Conservation (phyloP, 2,329 filamentous ascomycete species). For the Ophiosphaerella korrae region DNA sequence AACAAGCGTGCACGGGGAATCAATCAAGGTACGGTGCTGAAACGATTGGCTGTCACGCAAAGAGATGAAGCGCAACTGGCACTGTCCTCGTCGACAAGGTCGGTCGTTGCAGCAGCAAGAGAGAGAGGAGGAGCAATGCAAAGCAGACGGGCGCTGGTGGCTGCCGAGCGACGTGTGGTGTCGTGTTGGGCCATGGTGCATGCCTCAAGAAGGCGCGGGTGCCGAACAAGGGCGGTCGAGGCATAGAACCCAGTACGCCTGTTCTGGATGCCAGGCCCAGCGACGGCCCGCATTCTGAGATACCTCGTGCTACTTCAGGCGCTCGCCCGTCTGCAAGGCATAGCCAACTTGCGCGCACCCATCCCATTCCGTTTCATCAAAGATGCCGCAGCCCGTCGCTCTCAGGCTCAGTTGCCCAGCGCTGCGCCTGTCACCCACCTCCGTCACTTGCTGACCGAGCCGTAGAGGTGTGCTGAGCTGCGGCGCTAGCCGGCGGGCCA, state of each 20-base stretch:
- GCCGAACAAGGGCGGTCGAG: conserved; percentile 45
- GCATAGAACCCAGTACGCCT: conserved; percentile 40
- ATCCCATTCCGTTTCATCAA: conserved; percentile 27
- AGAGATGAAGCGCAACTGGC: conserved; percentile 15
- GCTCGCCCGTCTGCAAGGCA: conserved; percentile 38
- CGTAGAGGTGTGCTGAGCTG: conserved; percentile 28
- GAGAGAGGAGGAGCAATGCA: conserved; percentile 9
- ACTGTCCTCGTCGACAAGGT: conserved; percentile 10
- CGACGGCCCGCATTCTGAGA: conserved; percentile 37
- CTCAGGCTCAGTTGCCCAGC: conserved; percentile 1
- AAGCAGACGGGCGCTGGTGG: background rate
- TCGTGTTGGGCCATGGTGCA: conserved; percentile 41
- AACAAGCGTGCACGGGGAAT: conserved; percentile 43
- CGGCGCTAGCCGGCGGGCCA: conserved; percentile 29
- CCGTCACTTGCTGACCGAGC: conserved; percentile 26
- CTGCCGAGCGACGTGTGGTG: conserved; percentile 17
- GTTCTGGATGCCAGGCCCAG: conserved; percentile 35
- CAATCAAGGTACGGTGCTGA: conserved; percentile 43
- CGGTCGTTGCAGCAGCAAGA: background rate
- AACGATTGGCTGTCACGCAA: conserved; percentile 47
- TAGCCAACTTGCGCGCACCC: conserved; percentile 23
- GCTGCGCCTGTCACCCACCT: background rate
- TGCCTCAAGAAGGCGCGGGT: conserved; percentile 31
- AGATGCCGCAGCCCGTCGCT: conserved; percentile 1
- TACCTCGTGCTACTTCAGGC: conserved; percentile 39